A percentile compares a stretch with the other conserved stretches of the same genome.
These are phyloP conservation scores for Tetracladium setigerum DNA, from an alignment of 495 filamentous ascomycete species.

Conservation along the genomic window DNA sequence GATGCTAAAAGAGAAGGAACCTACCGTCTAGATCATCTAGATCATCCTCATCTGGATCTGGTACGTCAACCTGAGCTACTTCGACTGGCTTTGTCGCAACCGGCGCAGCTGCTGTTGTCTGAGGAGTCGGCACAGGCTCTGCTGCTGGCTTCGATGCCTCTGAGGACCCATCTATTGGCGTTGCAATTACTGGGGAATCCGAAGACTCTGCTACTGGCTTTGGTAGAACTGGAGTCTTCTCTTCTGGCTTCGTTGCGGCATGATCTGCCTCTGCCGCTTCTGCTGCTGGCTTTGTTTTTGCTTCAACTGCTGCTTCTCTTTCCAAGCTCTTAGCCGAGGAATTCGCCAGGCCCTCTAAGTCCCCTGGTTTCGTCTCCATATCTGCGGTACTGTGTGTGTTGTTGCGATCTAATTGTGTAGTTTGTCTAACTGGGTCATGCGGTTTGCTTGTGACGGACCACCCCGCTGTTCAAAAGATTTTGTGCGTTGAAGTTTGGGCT, in stretches of 20 bases:
- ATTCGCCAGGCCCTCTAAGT: constrained; percentile 10
- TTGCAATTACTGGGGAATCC: too few species aligned
- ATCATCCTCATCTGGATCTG: constrained; percentile 79
- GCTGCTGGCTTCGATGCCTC: background rate
- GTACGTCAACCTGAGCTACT: constrained; percentile 21
- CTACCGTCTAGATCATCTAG: constrained; percentile 86
- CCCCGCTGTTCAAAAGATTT: too few species aligned
- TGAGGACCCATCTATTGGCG: too few species aligned
- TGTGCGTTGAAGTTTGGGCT: too few species aligned
- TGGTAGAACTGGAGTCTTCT: too few species aligned
- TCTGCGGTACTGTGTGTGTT: background rate
- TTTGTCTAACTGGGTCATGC: too few species aligned
- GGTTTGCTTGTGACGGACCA: too few species aligned
- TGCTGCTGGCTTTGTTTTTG: background rate
- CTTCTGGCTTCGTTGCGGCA: background rate
- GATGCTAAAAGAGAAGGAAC: constrained; percentile 7
- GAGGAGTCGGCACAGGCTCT: background rate
- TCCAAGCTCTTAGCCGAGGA: constrained; percentile 3
- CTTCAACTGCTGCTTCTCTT: constrained; percentile 9
- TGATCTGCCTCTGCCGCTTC: too few species aligned
- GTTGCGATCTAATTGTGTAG: too few species aligned
- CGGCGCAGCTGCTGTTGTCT: background rate
- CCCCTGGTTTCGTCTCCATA: constrained; percentile 22
- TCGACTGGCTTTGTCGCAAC: constrained; percentile 3
- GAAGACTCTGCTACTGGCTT: too few species aligned